phyloP scores from a whole-genome alignment of 805 yeast genomes.

The Starmerella apicola region DNA sequence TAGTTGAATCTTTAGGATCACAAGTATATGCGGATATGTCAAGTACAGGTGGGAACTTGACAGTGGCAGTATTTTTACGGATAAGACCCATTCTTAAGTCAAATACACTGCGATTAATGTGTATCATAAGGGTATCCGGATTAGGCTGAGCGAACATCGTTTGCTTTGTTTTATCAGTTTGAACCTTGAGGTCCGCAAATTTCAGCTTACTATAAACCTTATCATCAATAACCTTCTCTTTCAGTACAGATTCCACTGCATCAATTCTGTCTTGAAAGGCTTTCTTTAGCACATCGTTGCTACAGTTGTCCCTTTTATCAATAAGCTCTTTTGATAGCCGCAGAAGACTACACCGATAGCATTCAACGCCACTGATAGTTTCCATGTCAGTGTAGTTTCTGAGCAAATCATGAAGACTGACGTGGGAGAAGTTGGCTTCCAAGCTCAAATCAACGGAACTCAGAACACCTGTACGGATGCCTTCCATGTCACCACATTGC shows the following conservation, averaged over 20 bases:
- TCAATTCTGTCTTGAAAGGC: constrained; percentile 36
- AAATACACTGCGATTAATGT: constrained; percentile 85
- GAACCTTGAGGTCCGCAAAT: constrained; percentile 59
- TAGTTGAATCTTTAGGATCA: constrained; percentile 47
- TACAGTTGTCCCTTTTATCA: background rate
- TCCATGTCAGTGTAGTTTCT: constrained; percentile 44
- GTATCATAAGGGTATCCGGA: constrained; percentile 51
- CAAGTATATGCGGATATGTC: constrained; percentile 61
- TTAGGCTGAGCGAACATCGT: constrained; percentile 69
- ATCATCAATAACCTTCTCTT: constrained; percentile 62
- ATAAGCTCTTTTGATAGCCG: constrained; percentile 19
- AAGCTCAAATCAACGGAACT: constrained; percentile 29
- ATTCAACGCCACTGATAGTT: constrained; percentile 83
- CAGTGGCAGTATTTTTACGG: constrained; percentile 70
- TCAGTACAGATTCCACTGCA: constrained; percentile 42
- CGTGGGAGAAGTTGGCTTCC: constrained; percentile 1
- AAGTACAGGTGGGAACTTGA: constrained; percentile 58
- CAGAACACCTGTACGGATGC: constrained; percentile 71
- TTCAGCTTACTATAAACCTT: constrained; percentile 62
- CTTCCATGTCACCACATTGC: constrained; percentile 87
- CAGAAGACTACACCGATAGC: constrained; percentile 76
- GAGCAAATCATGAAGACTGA: constrained; percentile 21
- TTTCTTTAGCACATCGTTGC: background rate
- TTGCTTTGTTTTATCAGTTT: constrained; percentile 74
- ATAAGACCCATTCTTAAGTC: constrained; percentile 76